Conservation (phyloP, 768 basidiomycete species). For the Tubosaeta brunneosetosa region DNA sequence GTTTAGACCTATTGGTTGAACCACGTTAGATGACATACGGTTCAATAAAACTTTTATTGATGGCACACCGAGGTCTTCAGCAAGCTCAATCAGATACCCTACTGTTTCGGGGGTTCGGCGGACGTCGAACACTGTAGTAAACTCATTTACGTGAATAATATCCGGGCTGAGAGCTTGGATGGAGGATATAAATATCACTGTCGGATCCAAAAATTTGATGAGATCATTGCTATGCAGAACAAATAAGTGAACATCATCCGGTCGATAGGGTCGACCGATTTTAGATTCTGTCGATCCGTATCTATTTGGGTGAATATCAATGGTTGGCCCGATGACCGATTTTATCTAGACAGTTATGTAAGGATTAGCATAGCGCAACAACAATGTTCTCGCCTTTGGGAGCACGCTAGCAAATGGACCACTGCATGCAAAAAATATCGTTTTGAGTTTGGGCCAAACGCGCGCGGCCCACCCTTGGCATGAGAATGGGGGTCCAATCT, state of each 20-base stretch:
- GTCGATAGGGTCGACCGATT: no score
- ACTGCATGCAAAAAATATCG: background rate
- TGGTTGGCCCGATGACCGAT: constrained; percentile 1
- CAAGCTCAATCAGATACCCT: background rate
- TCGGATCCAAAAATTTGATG: no score
- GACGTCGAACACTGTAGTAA: background rate
- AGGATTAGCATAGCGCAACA: background rate
- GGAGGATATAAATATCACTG: background rate
- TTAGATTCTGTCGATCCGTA: no score
- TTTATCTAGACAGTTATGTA: background rate
- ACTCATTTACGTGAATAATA: background rate
- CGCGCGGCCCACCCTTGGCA: constrained; percentile 4
- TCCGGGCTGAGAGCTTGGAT: background rate
- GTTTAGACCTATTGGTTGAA: background rate
- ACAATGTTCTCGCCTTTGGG: background rate
- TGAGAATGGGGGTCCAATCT: background rate
- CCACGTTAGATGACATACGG: no score
- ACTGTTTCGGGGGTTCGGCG: background rate
- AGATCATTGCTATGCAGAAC: no score
- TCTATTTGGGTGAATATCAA: background rate
- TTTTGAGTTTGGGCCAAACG: constrained; percentile 4
- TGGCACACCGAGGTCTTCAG: background rate
- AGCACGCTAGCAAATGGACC: background rate
- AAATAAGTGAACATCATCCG: no score
- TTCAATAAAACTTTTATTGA: background rate